Evolutionary conservation across 371 early-diverging fungal genomes (phyloP).

Genomic region (Apophysomyces variabilis): DNA sequence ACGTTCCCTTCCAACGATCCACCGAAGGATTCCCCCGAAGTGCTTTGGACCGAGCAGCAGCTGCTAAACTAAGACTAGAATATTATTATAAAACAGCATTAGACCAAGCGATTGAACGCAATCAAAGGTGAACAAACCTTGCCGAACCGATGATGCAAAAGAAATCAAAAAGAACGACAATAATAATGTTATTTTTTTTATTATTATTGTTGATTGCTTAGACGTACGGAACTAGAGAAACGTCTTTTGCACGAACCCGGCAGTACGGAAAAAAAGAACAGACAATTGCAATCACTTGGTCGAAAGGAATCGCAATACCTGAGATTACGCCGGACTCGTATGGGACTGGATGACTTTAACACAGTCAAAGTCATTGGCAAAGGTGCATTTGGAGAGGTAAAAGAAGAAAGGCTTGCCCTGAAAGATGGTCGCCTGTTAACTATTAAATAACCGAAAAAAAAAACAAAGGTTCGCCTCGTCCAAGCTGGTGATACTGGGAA

Average conservation of each 20-base stretch:
- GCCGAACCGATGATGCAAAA: too few species aligned
- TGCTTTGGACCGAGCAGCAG: conserved; percentile 83
- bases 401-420: neutral
- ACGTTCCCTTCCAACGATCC: conserved; percentile 54
- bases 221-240: conserved; percentile 83
- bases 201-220: conserved; percentile 18
- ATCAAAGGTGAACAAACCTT: conserved; percentile 62
- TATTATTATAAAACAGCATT: conserved; percentile 87
- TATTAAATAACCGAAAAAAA: neutral
- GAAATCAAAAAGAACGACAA: too few species aligned
- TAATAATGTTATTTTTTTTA: too few species aligned
- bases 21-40: conserved; percentile 74
- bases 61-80: conserved; percentile 87
- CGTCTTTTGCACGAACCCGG: conserved; percentile 74
- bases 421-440: neutral
- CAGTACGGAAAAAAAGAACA: conserved; percentile 86
- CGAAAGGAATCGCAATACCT: conserved; percentile 93
- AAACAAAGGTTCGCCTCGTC: conserved; percentile 82
- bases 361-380: conserved; percentile 99
- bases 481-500: conserved; percentile 97
- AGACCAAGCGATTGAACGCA: conserved; percentile 88
- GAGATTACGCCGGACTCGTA: conserved; percentile 87
- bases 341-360: conserved; percentile 93
- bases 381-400: conserved; percentile 98
- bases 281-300: conserved; percentile 81